phyloP scores from a whole-genome alignment of 129 eudicot genomes.

The Ambrosia trifida region DNA sequence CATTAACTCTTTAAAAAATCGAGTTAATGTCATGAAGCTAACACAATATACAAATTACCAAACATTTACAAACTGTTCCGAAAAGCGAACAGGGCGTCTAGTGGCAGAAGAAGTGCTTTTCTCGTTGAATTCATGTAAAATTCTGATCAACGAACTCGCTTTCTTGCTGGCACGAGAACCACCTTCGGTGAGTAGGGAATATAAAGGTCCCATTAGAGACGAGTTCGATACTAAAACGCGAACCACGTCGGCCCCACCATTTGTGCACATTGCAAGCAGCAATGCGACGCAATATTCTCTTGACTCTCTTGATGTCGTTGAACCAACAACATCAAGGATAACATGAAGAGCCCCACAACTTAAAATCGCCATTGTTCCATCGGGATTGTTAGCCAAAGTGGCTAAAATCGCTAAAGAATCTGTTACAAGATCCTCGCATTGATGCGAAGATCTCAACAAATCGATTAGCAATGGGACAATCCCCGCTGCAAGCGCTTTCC shows the following conservation, averaged over 20 bases:
- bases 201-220: slow-evolving; percentile 62
- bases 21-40: slow-evolving; percentile 43
- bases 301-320: slow-evolving; percentile 40
- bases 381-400: slow-evolving; percentile 49
- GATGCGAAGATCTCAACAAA: slow-evolving; percentile 39
- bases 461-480: slow-evolving; percentile 56
- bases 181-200: slow-evolving; percentile 64
- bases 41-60: slow-evolving; percentile 43
- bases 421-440: slow-evolving; percentile 55
- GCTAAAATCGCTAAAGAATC: slow-evolving; percentile 70
- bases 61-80: slow-evolving; percentile 55
- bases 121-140: slow-evolving; percentile 58
- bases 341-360: slow-evolving; percentile 44
- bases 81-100: slow-evolving; percentile 38
- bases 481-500: slow-evolving; percentile 63
- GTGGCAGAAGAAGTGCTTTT: slow-evolving; percentile 43
- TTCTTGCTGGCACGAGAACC: slow-evolving; percentile 61
- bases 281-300: slow-evolving; percentile 59
- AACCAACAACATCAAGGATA: slow-evolving; percentile 43
- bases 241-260: slow-evolving; percentile 77
- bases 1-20: slow-evolving; percentile 53
- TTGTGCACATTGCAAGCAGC: slow-evolving; percentile 60
- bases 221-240: slow-evolving; percentile 76
- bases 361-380: slow-evolving; percentile 62
- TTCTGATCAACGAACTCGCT: slow-evolving; percentile 66